Percentiles rank a stretch among this genome's conserved stretches.
Evolutionary conservation across 495 filamentous ascomycete species (phyloP).

Genomic region (Xylaria grammica): DNA sequence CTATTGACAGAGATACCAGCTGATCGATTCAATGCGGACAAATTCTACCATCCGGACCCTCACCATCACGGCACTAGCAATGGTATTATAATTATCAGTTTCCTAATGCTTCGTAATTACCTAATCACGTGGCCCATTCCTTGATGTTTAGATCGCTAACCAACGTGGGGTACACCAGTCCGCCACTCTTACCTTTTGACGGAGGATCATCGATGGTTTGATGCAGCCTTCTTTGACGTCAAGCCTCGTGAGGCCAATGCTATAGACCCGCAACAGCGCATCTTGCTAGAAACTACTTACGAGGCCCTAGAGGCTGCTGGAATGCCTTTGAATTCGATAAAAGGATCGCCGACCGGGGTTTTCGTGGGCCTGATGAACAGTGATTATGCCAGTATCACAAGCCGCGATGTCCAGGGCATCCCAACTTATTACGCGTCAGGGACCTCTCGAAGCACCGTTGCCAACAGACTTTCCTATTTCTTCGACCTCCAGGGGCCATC

Average conservation of each 20-base stretch:
- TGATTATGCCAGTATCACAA: conserved; percentile 49
- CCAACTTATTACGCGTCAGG: conserved; percentile 53
- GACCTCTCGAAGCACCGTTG: conserved; percentile 29
- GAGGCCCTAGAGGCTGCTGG: conserved; percentile 50
- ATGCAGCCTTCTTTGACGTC: conserved; percentile 48
- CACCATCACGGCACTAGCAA: conserved; percentile 24
- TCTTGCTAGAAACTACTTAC: conserved; percentile 41
- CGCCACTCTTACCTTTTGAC: conserved; percentile 42
- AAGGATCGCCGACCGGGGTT: conserved; percentile 53
- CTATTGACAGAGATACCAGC: background rate
- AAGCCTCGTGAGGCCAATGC: conserved; percentile 36
- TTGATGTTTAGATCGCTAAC: no score
- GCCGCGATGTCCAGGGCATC: conserved; percentile 44
- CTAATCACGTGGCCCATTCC: no score
- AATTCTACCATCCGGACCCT: background rate
- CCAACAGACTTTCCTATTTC: conserved; percentile 61
- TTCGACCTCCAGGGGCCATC: conserved; percentile 62
- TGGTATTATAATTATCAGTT: no score
- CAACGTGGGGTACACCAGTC: no score
- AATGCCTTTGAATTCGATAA: conserved; percentile 40
- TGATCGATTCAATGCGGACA: background rate
- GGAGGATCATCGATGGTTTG: conserved; percentile 44
- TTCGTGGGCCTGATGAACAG: conserved; percentile 54
- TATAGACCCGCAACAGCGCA: conserved; percentile 43
- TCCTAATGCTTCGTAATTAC: no score